Evolutionary conservation across 768 basidiomycete genomes (phyloP).

Genomic region (Kwoniella botswanensis): DNA sequence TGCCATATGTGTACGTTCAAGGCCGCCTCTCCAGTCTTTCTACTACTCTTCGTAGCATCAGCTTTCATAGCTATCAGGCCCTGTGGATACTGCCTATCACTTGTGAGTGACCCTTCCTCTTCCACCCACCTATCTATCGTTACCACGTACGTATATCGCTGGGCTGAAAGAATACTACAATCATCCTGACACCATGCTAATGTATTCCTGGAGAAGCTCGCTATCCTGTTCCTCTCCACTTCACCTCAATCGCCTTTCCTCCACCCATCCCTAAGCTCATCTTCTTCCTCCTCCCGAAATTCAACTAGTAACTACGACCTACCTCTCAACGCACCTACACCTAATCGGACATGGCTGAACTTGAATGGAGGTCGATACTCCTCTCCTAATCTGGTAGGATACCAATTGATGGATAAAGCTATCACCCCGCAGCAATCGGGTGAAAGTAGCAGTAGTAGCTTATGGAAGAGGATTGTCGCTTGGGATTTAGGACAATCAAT

Average conservation of each 20-base stretch:
- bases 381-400: constrained; percentile 35
- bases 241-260: constrained; percentile 16
- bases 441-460: neutral
- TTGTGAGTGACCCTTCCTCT: constrained; percentile 24
- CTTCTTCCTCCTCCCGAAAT: constrained; percentile 1
- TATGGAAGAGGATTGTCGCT: neutral
- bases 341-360: constrained; percentile 36
- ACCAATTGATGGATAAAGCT: constrained; percentile 27
- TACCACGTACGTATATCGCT: neutral
- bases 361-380: constrained; percentile 30
- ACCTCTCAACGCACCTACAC: constrained; percentile 24
- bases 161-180: too few species aligned
- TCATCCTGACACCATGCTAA: too few species aligned
- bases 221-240: constrained; percentile 24
- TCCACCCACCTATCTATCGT: neutral
- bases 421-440: neutral
- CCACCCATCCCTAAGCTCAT: constrained; percentile 16
- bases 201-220: constrained; percentile 9
- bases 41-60: constrained; percentile 24
- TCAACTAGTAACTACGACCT: neutral
- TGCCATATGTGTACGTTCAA: neutral
- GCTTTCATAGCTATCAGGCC: constrained; percentile 32
- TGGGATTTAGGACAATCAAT: constrained; percentile 1
- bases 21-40: constrained; percentile 40
- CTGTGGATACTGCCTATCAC: constrained; percentile 39